phyloP scores from a whole-genome alignment of 768 basidiomycete species.

The Mycena indigotica region DNA sequence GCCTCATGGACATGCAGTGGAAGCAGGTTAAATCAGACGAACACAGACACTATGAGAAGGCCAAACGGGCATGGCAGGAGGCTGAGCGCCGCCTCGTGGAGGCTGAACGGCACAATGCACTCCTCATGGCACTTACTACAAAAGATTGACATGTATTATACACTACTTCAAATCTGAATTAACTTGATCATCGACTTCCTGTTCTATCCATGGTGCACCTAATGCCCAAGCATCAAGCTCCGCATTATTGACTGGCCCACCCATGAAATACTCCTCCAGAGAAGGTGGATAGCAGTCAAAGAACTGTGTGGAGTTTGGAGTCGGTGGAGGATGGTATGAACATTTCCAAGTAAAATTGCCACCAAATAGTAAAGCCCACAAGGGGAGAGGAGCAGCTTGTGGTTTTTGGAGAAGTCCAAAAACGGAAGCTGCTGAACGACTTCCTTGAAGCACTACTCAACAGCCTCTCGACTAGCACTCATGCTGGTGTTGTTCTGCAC shows the following conservation, averaged over 20 bases:
- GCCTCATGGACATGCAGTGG: too few species aligned
- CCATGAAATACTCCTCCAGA: conserved; percentile 15
- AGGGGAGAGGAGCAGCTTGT: conserved; percentile 19
- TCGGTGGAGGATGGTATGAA: conserved; percentile 19
- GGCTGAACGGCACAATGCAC: too few species aligned
- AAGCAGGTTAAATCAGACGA: too few species aligned
- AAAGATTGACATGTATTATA: background rate
- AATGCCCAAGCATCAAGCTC: conserved; percentile 16
- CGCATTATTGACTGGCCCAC: conserved; percentile 16
- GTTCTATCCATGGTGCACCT: conserved; percentile 5
- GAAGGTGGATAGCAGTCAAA: conserved; percentile 19
- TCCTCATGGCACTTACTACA: background rate
- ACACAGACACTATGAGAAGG: too few species aligned
- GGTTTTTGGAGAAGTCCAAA: conserved; percentile 19
- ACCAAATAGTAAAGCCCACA: conserved; percentile 22
- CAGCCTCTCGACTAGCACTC: conserved; percentile 21
- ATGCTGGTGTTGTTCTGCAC: conserved; percentile 11
- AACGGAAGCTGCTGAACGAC: conserved; percentile 19
- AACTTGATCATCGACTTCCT: background rate
- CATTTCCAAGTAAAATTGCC: conserved; percentile 16
- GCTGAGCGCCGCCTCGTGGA: too few species aligned
- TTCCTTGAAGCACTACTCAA: conserved; percentile 23
- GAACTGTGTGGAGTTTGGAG: conserved; percentile 19
- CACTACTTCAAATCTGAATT: background rate
- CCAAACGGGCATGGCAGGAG: too few species aligned